phyloP scores from a whole-genome alignment of 768 basidiomycete species.

The Lentinula detonsa region DNA sequence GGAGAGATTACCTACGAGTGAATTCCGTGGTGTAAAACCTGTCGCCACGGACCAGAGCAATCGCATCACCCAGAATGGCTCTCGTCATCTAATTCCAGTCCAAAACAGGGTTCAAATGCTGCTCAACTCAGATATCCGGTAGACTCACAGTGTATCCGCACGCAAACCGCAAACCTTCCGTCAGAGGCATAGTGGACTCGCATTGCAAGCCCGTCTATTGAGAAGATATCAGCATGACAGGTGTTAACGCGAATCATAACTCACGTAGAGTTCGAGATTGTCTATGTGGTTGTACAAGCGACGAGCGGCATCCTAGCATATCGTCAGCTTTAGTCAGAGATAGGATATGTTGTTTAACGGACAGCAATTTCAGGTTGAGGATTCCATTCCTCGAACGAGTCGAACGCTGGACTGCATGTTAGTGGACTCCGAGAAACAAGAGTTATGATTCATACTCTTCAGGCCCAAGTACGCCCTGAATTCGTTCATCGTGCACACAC shows the following conservation, averaged over 20 bases:
- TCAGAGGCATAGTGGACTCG: constrained; percentile 61
- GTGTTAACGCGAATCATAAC: constrained; percentile 13
- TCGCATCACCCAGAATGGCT: constrained; percentile 78
- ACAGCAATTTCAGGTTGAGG: constrained; percentile 51
- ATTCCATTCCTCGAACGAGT: constrained; percentile 69
- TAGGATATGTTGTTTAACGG: constrained; percentile 12
- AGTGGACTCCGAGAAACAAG: constrained; percentile 1
- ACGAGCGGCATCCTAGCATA: constrained; percentile 49
- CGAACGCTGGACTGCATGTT: constrained; percentile 41
- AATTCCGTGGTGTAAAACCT: constrained; percentile 73
- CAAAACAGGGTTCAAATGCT: not conserved
- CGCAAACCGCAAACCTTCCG: constrained; percentile 69
- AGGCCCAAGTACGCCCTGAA: constrained; percentile 69
- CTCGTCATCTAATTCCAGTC: constrained; percentile 45
- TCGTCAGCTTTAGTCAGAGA: not conserved
- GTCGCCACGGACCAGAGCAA: constrained; percentile 72
- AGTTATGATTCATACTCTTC: constrained; percentile 39
- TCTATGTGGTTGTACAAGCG: constrained; percentile 67
- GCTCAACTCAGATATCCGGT: not conserved
- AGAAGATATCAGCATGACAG: not conserved
- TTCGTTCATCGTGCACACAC: constrained; percentile 72
- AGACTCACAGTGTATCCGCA: constrained; percentile 60
- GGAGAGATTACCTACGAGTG: constrained; percentile 48
- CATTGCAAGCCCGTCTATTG: constrained; percentile 51
- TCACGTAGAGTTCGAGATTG: constrained; percentile 72